These are phyloP conservation scores for Calonectria honghensis DNA, from an alignment of 2,329 filamentous ascomycete species.

Conservation along the genomic window DNA sequence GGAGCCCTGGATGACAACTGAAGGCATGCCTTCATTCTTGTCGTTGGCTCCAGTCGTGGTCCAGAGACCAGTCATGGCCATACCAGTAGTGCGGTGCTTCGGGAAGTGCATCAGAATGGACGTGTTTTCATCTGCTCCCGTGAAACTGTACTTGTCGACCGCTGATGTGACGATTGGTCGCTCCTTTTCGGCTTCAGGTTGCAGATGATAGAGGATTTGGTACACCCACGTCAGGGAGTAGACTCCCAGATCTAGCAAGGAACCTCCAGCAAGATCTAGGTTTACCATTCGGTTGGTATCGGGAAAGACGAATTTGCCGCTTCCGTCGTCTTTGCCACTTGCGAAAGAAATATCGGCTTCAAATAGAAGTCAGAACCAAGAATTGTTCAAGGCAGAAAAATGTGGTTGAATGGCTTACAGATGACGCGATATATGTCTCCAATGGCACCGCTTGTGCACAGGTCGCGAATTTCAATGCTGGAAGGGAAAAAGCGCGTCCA, in stretches of 20 bases:
- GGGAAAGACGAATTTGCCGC: background rate
- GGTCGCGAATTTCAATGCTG: conserved; percentile 44
- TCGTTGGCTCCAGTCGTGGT: conserved; percentile 2
- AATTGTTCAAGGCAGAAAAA: background rate
- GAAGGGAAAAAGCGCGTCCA: conserved; percentile 61
- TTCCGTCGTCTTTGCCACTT: conserved; percentile 16
- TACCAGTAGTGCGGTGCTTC: conserved; percentile 77
- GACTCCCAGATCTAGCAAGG: conserved; percentile 87
- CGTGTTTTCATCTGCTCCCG: conserved; percentile 84
- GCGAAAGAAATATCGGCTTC: conserved; percentile 15
- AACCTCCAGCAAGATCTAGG: conserved; percentile 85
- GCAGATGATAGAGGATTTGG: conserved; percentile 88
- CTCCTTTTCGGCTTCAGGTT: conserved; percentile 72
- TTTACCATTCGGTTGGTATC: conserved; percentile 64
- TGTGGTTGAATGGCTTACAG: background rate
- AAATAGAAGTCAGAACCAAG: background rate
- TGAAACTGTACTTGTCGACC: conserved; percentile 79
- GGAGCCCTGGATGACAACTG: conserved; percentile 20
- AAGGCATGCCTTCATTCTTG: conserved; percentile 9
- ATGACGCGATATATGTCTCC: conserved; percentile 21
- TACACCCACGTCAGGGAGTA: conserved; percentile 93
- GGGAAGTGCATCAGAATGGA: conserved; percentile 86
- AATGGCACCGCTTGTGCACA: conserved; percentile 20
- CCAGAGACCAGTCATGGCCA: conserved; percentile 71
- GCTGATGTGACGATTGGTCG: conserved; percentile 67